These are phyloP conservation scores for Stephania yunnanensis DNA, from an alignment of 164 flowering plant species.

Conservation along the genomic window DNA sequence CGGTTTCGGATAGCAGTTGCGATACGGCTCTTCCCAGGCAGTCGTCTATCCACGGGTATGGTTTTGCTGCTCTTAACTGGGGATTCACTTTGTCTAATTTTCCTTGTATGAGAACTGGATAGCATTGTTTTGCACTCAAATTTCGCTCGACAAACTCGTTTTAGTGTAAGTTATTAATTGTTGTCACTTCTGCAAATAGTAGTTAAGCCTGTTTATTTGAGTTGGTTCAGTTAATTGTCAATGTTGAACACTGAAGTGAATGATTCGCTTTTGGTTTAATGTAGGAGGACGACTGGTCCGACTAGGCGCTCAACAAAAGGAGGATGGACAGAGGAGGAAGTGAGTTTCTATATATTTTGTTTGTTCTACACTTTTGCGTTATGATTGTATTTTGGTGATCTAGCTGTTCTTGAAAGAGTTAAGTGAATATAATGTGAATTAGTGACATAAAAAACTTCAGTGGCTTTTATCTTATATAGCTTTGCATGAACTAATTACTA, in stretches of 20 bases:
- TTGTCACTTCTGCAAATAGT: neutral
- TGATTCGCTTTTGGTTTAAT: neutral
- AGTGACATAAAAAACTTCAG: neutral
- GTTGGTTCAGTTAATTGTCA: neutral
- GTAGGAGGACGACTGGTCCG: constrained; percentile 40
- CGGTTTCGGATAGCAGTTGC: constrained; percentile 24
- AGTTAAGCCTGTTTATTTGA: neutral
- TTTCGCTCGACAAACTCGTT: neutral
- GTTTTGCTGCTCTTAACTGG: neutral
- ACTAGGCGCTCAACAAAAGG: constrained; percentile 51
- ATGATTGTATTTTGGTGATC: neutral
- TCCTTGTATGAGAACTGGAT: neutral
- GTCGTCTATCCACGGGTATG: constrained; percentile 23
- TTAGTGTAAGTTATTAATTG: neutral
- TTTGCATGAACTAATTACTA: neutral
- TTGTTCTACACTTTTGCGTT: neutral
- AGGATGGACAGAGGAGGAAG: constrained; percentile 64
- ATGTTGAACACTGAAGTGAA: neutral
- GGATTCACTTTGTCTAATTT: neutral
- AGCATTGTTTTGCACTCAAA: neutral
- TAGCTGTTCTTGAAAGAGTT: neutral
- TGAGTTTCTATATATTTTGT: constrained; percentile 13
- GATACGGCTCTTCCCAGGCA: constrained; percentile 22
- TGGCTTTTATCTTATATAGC: neutral
- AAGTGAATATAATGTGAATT: neutral